These are phyloP conservation scores for Pyrenopolyporus hunteri DNA, from an alignment of 495 filamentous ascomycete species.

Conservation along the genomic window DNA sequence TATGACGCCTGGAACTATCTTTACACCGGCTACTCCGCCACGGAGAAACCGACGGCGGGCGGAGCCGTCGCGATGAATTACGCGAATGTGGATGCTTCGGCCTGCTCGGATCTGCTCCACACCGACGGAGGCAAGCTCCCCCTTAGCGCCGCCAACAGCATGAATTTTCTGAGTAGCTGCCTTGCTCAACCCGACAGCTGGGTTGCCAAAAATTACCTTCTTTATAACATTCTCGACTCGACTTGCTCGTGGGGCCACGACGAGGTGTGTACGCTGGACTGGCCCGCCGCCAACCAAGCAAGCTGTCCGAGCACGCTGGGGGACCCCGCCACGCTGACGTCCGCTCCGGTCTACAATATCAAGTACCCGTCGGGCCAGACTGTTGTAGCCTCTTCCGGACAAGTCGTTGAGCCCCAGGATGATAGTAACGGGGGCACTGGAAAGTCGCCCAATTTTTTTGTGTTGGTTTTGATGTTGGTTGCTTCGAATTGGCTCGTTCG, in stretches of 20 bases:
- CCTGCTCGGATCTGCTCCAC: slow-evolving; percentile 49
- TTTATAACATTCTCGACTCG: slow-evolving; percentile 54
- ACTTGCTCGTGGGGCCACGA: slow-evolving; percentile 53
- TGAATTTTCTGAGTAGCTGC: slow-evolving; percentile 55
- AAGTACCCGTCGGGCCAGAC: slow-evolving; percentile 51
- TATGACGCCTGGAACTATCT: slow-evolving; percentile 61
- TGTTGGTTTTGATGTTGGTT: slow-evolving; percentile 11
- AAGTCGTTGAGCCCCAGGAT: slow-evolving; percentile 40
- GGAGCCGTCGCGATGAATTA: slow-evolving; percentile 52
- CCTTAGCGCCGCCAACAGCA: slow-evolving; percentile 57
- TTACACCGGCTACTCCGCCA: slow-evolving; percentile 51
- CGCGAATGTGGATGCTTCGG: slow-evolving; percentile 44
- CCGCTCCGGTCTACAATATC: slow-evolving; percentile 54
- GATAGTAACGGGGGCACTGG: neutral
- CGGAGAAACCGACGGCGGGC: slow-evolving; percentile 50
- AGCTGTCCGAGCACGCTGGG: slow-evolving; percentile 48
- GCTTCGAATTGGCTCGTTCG: slow-evolving; percentile 3
- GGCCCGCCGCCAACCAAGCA: slow-evolving; percentile 54
- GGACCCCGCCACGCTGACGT: slow-evolving; percentile 42
- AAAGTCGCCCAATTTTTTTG: slow-evolving; percentile 5
- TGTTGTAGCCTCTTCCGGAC: slow-evolving; percentile 45
- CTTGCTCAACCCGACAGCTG: slow-evolving; percentile 48
- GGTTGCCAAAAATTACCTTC: slow-evolving; percentile 50
- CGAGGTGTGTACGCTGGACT: slow-evolving; percentile 52
- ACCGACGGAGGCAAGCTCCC: slow-evolving; percentile 52